Evolutionary conservation across 2,329 filamentous ascomycete genomes (phyloP).

Genomic region (Neofusicoccum cordaticola): DNA sequence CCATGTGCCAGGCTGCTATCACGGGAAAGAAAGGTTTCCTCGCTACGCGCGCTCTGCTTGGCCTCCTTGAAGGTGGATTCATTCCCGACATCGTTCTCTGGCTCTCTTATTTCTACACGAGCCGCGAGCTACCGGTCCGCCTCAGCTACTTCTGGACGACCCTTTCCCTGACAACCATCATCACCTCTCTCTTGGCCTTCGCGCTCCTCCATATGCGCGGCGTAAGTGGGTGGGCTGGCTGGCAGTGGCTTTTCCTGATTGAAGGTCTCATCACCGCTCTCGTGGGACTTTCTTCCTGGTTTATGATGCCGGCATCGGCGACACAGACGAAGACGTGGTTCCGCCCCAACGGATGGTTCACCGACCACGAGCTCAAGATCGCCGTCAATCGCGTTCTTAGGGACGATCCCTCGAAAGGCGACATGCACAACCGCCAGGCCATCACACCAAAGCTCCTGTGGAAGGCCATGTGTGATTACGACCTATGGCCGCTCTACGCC

Average conservation of each 20-base stretch:
- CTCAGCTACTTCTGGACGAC: slow-evolving; percentile 45
- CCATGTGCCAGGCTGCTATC: slow-evolving; percentile 37
- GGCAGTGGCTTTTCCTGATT: slow-evolving; percentile 55
- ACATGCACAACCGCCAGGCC: slow-evolving; percentile 48
- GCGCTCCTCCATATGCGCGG: slow-evolving; percentile 44
- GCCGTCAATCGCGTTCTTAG: slow-evolving; percentile 61
- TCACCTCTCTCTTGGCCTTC: slow-evolving; percentile 39
- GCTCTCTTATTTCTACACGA: slow-evolving; percentile 43
- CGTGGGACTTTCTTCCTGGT: slow-evolving; percentile 54
- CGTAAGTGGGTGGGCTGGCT: slow-evolving; percentile 41
- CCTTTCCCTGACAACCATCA: slow-evolving; percentile 35
- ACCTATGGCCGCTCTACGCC: slow-evolving; percentile 34
- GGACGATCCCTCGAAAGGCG: slow-evolving; percentile 55
- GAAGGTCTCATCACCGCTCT: slow-evolving; percentile 55
- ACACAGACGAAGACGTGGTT: slow-evolving; percentile 56
- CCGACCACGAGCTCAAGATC: slow-evolving; percentile 59
- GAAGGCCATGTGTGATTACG: slow-evolving; percentile 29
- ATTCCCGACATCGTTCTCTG: slow-evolving; percentile 39
- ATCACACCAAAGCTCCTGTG: slow-evolving; percentile 24
- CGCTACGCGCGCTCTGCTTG: slow-evolving; percentile 39
- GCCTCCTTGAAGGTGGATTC: slow-evolving; percentile 37
- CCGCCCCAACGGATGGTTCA: slow-evolving; percentile 62
- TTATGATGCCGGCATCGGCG: slow-evolving; percentile 52
- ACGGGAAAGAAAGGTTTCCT: slow-evolving; percentile 35
- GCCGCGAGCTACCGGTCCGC: slow-evolving; percentile 41